phyloP scores from a whole-genome alignment of 345 rosid genomes.

The Eucalyptus pauciflora region DNA sequence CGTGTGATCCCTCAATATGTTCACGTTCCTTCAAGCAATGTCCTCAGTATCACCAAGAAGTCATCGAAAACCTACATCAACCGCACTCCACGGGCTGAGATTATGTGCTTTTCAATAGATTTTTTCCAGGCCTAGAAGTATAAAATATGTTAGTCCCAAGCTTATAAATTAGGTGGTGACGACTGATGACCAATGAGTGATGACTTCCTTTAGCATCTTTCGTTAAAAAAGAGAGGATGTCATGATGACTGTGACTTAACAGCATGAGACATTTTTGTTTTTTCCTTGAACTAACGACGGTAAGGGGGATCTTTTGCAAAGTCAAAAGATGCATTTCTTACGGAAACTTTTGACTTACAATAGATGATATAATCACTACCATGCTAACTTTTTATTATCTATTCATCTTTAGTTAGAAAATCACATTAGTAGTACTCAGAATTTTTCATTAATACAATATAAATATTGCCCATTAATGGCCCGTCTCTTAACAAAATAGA shows the following conservation, averaged over 20 bases:
- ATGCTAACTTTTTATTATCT: background rate
- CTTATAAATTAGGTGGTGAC: background rate
- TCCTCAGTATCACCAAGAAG: background rate
- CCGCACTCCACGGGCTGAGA: background rate
- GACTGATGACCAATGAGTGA: background rate
- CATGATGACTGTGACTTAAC: background rate
- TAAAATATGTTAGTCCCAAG: background rate
- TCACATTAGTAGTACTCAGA: background rate
- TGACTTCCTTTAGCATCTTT: background rate
- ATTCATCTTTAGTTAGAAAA: background rate
- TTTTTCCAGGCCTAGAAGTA: background rate
- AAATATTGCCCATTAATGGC: background rate
- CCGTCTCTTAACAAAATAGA: background rate
- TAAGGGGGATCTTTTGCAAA: background rate
- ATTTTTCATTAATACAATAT: background rate
- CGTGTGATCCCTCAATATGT: background rate
- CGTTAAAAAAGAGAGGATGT: background rate
- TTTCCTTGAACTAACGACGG: background rate
- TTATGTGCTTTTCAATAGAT: background rate
- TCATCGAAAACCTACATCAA: background rate
- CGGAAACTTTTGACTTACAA: background rate
- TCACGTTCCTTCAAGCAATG: background rate
- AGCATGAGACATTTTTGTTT: background rate
- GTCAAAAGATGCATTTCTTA: background rate
- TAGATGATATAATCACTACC: background rate